Evolutionary conservation across 495 filamentous ascomycete species (phyloP), one percentile per base, ranked within the genome.

Genomic region (Ramalina peruviana): DNA sequence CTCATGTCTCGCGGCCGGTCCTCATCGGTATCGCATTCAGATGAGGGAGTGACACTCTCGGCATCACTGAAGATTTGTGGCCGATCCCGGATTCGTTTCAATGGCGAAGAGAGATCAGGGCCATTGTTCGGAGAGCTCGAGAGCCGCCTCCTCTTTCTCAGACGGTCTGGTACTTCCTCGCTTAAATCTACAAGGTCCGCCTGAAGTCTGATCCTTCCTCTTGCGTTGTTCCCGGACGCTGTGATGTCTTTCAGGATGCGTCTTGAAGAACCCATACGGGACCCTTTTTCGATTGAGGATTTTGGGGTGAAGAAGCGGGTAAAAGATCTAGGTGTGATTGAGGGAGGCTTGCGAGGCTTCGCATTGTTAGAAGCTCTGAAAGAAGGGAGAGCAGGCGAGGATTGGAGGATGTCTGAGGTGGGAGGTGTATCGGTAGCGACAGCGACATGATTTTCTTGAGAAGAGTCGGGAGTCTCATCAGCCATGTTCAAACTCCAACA

Each of bases 301-400:
- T 52, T 72, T 57, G 88, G 88, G 13, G 85, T 90, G 59, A 94
- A 95, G 68, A 95, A 95, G 26, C 79, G 72, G 38, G 67, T 78
- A 58, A 94, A 94, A 46, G 79, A 82, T 47, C 81, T 70, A 36
- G 83, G 83, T 25, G 83, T 88, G 44, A 88, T 68, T n/a, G 73
- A 67, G 36, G 73, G 72, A 49, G 67, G 67, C 46, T 72, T 73
- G 55, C 63, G 68, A 39, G 60, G 67, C 61, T 67, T 70, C 51
- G 62, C 65, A 45, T 64, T 37, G 48, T 52, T n/a, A 19, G 39
- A 27, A 17, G 38, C 46, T 19, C 25, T 30, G 4, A 41, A 39
- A 26, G 42, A n/a, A 17, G 58, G 49, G 13, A 55, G 55, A 13
- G 38, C 37, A 19, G 49, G 58, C 5, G 52, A 55, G 6, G 58